Conservation (phyloP, 2,329 filamentous ascomycete species). For the Cryphonectria radicalis region DNA sequence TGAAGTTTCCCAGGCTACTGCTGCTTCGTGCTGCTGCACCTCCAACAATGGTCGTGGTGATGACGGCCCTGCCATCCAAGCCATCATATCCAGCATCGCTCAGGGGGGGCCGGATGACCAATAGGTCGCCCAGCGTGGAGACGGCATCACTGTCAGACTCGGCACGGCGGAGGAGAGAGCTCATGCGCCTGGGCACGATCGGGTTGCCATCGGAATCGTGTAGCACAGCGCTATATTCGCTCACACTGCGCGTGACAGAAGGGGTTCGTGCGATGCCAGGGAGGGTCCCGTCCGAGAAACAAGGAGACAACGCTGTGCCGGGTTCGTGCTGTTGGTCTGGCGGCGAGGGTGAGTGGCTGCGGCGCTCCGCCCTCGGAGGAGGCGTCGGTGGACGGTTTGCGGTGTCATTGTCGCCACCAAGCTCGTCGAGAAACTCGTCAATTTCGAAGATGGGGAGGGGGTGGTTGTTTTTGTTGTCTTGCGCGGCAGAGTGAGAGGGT, state of each 20-base stretch:
- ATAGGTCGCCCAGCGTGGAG: slow-evolving; percentile 24
- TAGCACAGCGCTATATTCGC: slow-evolving; percentile 20
- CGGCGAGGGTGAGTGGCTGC: slow-evolving; percentile 21
- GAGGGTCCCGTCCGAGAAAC: background rate
- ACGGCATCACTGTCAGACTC: slow-evolving; percentile 25
- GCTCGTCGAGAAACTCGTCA: slow-evolving; percentile 38
- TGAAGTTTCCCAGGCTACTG: background rate
- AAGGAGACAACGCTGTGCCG: slow-evolving; percentile 2
- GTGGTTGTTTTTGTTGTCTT: slow-evolving; percentile 18
- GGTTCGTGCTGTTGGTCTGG: background rate
- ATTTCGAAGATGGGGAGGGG: slow-evolving; percentile 38
- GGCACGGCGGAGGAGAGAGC: slow-evolving; percentile 22
- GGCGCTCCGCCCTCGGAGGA: slow-evolving; percentile 34
- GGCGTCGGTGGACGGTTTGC: slow-evolving; percentile 35
- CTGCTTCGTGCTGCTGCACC: background rate
- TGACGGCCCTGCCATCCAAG: slow-evolving; percentile 9
- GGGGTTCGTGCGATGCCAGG: slow-evolving; percentile 14
- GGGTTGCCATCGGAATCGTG: slow-evolving; percentile 23
- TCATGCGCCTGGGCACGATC: slow-evolving; percentile 20
- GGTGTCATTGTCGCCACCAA: background rate
- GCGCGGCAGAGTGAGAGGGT: background rate
- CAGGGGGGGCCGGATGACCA: slow-evolving; percentile 13
- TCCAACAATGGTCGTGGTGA: slow-evolving; percentile 23
- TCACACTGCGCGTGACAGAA: slow-evolving; percentile 23
- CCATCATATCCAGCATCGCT: background rate